Conservation (phyloP, 1,139 yeast species). For the Groenewaldozyma auringiensis region DNA sequence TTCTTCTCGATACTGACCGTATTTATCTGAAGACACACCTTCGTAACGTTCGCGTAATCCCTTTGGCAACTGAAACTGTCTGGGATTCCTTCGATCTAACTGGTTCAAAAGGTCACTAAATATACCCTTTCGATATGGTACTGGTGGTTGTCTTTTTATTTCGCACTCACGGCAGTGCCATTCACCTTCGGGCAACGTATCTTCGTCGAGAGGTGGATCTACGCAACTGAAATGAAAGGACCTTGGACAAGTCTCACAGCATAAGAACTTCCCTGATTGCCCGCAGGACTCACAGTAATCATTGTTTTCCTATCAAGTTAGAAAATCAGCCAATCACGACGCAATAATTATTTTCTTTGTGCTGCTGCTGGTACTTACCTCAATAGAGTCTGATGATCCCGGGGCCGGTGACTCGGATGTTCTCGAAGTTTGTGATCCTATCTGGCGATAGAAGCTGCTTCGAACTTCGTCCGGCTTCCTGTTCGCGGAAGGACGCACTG, state of each 20-base stretch:
- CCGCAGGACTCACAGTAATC: conserved; percentile 88
- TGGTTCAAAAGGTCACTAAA: conserved; percentile 61
- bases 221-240: conserved; percentile 90
- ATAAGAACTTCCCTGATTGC: conserved; percentile 77
- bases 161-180: conserved; percentile 83
- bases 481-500: conserved; percentile 1
- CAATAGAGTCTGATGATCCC: background rate
- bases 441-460: background rate
- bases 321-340: background rate
- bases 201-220: conserved; percentile 78
- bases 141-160: conserved; percentile 29
- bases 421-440: conserved; percentile 10
- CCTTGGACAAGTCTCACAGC: conserved; percentile 89
- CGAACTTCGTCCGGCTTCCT: background rate
- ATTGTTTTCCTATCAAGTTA: conserved; percentile 47
- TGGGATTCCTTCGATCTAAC: conserved; percentile 55
- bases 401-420: conserved; percentile 16
- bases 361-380: conserved; percentile 4
- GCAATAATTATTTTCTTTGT: too few species aligned
- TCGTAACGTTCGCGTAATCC: conserved; percentile 64
- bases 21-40: conserved; percentile 58
- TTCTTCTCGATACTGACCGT: conserved; percentile 65
- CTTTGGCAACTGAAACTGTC: conserved; percentile 65
- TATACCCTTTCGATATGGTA: conserved; percentile 31
- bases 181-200: conserved; percentile 71